Evolutionary conservation across 495 filamentous ascomycete species (phyloP).

Genomic region (Talaromyces ruber): DNA sequence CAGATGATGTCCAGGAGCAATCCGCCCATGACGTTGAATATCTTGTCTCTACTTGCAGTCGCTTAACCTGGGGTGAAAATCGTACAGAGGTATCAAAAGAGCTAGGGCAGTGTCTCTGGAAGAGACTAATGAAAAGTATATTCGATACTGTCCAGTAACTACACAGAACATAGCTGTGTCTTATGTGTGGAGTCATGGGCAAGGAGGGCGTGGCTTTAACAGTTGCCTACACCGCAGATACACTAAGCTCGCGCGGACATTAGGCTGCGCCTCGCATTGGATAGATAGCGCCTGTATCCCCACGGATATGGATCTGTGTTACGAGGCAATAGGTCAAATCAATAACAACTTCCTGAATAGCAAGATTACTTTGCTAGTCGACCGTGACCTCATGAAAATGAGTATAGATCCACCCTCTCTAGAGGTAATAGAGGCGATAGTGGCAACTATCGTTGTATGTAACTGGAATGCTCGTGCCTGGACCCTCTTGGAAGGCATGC

Average conservation of each 20-base stretch:
- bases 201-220: constrained; percentile 15
- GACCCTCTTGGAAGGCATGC: constrained; percentile 17
- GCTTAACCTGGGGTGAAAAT: constrained; percentile 10
- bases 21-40: constrained; percentile 8
- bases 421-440: constrained; percentile 8
- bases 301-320: constrained; percentile 9
- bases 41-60: constrained; percentile 2
- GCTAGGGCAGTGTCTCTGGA: constrained; percentile 7
- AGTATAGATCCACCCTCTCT: constrained; percentile 5
- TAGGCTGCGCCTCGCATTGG: constrained; percentile 17
- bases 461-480: constrained; percentile 20
- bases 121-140: neutral
- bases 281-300: constrained; percentile 20
- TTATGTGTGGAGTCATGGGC: constrained; percentile 22
- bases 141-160: constrained; percentile 9
- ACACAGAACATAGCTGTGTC: constrained; percentile 12
- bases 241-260: constrained; percentile 3
- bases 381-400: constrained; percentile 15
- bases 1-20: constrained; percentile 7
- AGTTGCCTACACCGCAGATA: constrained; percentile 15
- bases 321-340: constrained; percentile 14
- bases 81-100: constrained; percentile 6
- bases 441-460: constrained; percentile 13
- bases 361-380: constrained; percentile 13
- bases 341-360: constrained; percentile 14